phyloP scores from a whole-genome alignment of 371 early-diverging fungal genomes.

The Coelomomyces lativittatus region DNA sequence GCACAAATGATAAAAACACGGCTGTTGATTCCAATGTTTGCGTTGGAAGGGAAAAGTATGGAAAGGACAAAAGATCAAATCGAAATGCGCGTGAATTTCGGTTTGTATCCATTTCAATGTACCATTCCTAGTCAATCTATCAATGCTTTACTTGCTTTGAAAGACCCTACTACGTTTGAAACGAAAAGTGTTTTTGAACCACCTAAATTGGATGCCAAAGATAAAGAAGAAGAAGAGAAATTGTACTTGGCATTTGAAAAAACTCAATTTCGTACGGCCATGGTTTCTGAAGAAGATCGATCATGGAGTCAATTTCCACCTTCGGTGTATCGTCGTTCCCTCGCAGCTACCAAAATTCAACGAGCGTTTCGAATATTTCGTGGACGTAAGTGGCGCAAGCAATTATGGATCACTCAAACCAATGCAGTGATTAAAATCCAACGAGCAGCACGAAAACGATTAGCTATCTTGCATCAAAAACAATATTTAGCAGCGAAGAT shows the following conservation, averaged over 20 bases:
- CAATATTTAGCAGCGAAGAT: slow-evolving; percentile 18
- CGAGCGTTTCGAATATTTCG: slow-evolving; percentile 12
- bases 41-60: neutral
- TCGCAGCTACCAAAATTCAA: slow-evolving; percentile 22
- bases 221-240: neutral
- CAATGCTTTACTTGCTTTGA: no score
- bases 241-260: slow-evolving; percentile 13
- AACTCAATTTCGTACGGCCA: slow-evolving; percentile 9
- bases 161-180: no score
- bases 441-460: slow-evolving; percentile 15
- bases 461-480: slow-evolving; percentile 8
- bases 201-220: no score
- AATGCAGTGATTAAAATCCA: slow-evolving; percentile 23
- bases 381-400: slow-evolving; percentile 11
- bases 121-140: neutral
- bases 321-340: slow-evolving; percentile 18
- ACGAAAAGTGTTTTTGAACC: no score
- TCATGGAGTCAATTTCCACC: slow-evolving; percentile 35
- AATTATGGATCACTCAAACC: slow-evolving; percentile 12
- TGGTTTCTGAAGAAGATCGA: slow-evolving; percentile 8
- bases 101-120: neutral
- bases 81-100: slow-evolving; percentile 1
- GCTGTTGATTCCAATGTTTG: slow-evolving; percentile 1
- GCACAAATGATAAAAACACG: slow-evolving; percentile 1
- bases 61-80: neutral